Base-by-base conservation (phyloP, 306 rosid genomes). In the Vigna radiata region DNA sequence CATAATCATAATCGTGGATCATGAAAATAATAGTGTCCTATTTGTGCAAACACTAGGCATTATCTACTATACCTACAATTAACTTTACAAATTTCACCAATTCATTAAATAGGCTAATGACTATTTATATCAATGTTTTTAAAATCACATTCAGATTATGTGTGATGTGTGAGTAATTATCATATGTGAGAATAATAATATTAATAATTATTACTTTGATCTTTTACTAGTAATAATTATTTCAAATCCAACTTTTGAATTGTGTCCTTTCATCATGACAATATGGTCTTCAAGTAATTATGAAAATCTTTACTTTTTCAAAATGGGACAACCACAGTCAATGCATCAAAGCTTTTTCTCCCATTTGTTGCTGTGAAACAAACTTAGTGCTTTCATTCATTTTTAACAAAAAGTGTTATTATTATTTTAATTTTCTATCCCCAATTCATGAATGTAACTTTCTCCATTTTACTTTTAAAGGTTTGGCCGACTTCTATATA, bases 401-500 rank as follows among this genome's bases (percentile, higher is more conserved):
- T 49, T 62, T 8, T 31, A 36, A 6, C 8, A 36, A 14, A 39
- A 29, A 29, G 33, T 2, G n/a, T n/a, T n/a, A 41, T 68, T 21
- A 19, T 53, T 11, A 13, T 31, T 6, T 16, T 17, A 31, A 11
- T 17, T 55, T 39, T 48, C 6, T 73, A 27, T 37, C 0, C 4
- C 8, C 14, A 23, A 21, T 6, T 16, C 4, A 49, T 70, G 5
- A 6, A 65, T 39, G 36, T 70, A 62, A 81, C 66, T 60, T 79
- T 81, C 25, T 53, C 50, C 74, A 72, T 15, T 79, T 63, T 23
- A 14, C 76, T 55, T 36, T 60, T 48, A 62, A 19, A 68, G 86
- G 82, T 71, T 82, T 71, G 67, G 84, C 86, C 84, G 86, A 85
- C 88, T 29, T 29, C 33, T 29, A 29, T 29, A 84, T 19, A 44